Percentiles rank a stretch among this genome's conserved stretches.
phyloP scores from a whole-genome alignment of 2,329 filamentous ascomycete species.

The Fusarium sp. region DNA sequence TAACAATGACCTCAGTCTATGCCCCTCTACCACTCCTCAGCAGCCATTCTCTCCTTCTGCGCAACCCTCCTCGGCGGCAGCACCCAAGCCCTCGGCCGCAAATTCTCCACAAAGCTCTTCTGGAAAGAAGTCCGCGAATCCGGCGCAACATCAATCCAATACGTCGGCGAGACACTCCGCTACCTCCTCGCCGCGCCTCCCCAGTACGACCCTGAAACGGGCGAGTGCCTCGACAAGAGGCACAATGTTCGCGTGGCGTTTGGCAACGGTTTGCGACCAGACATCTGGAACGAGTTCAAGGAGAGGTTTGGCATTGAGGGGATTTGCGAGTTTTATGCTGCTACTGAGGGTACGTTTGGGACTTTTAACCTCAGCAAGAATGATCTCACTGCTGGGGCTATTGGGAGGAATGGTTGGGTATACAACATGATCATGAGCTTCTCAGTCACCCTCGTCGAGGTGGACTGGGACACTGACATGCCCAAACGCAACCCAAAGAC shows the following conservation, averaged over 20 bases:
- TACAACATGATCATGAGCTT: slow-evolving; percentile 65
- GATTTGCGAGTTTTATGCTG: slow-evolving; percentile 84
- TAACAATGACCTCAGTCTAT: slow-evolving; percentile 69
- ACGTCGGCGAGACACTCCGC: slow-evolving; percentile 88
- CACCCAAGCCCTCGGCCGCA: slow-evolving; percentile 79
- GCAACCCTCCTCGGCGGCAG: slow-evolving; percentile 70
- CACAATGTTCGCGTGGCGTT: slow-evolving; percentile 82
- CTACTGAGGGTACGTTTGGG: slow-evolving; percentile 78
- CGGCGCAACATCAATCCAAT: slow-evolving; percentile 82
- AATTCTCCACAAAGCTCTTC: slow-evolving; percentile 82
- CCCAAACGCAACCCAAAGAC: slow-evolving; percentile 77
- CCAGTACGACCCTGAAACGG: slow-evolving; percentile 71
- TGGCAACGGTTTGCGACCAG: slow-evolving; percentile 87
- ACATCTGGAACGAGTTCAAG: slow-evolving; percentile 88
- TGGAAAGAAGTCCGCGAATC: slow-evolving; percentile 81
- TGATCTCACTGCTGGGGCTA: slow-evolving; percentile 78
- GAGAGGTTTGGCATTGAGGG: slow-evolving; percentile 80
- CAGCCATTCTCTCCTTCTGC: slow-evolving; percentile 75
- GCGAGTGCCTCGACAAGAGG: slow-evolving; percentile 76
- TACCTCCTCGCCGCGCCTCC: slow-evolving; percentile 80
- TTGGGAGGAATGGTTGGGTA: slow-evolving; percentile 78
- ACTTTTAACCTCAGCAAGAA: slow-evolving; percentile 82
- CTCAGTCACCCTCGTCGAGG: slow-evolving; percentile 70
- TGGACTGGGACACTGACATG: slow-evolving; percentile 78
- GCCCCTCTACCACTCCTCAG: slow-evolving; percentile 90